Conservation (phyloP, 768 basidiomycete genomes). For the Tubosaeta brunneosetosa region DNA sequence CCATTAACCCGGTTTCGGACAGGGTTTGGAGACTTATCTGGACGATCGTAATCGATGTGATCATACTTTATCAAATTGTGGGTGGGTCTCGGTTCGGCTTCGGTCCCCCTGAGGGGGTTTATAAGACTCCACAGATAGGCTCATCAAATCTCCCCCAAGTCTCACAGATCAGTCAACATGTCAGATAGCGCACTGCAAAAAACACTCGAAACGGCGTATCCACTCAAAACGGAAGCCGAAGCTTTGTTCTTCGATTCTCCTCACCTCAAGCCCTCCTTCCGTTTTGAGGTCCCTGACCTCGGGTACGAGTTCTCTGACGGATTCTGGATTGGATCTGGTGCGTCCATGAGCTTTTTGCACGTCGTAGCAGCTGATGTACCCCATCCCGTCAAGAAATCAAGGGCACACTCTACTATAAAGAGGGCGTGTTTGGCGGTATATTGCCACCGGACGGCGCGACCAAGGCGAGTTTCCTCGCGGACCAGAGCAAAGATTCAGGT, state of each 20-base stretch:
- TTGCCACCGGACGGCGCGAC: background rate
- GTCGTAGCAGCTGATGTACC: background rate
- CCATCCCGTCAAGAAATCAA: background rate
- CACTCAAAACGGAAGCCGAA: background rate
- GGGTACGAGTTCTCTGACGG: background rate
- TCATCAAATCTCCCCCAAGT: background rate
- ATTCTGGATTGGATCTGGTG: background rate
- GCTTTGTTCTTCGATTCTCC: background rate
- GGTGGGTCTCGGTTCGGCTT: background rate
- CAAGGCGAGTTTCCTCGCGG: background rate
- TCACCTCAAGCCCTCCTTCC: background rate
- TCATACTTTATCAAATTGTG: background rate
- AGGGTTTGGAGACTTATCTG: too few relatives aligned
- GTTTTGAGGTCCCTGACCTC: background rate
- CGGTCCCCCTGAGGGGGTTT: background rate
- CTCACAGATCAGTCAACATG: background rate
- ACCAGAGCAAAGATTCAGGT: background rate
- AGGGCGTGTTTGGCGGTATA: background rate
- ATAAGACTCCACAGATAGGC: background rate
- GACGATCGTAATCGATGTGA: background rate
- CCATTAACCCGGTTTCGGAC: too few relatives aligned
- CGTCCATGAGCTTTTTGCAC: background rate
- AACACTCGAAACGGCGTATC: background rate
- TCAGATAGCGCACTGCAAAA: background rate
- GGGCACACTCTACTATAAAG: background rate